Evolutionary conservation across 148 eudicot genomes (phyloP).

Genomic region (Spergularia marina): DNA sequence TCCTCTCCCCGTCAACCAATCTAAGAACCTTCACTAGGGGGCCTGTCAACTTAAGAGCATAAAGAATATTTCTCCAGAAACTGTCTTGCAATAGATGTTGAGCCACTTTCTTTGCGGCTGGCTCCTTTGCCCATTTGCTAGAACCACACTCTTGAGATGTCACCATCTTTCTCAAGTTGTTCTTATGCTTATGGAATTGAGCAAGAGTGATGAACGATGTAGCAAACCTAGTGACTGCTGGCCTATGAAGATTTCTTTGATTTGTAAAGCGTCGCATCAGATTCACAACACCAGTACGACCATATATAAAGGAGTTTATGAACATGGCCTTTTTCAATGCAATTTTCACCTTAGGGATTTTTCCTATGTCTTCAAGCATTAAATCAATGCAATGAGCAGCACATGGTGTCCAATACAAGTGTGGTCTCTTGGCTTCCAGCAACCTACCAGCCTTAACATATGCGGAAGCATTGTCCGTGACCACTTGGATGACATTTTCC

Average conservation of each 20-base stretch:
- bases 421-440: constrained; percentile 2
- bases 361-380: too few relatives aligned
- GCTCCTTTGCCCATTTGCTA: constrained; percentile 8
- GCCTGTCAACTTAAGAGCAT: constrained; percentile 15
- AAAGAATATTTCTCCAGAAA: constrained; percentile 13
- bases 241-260: constrained; percentile 15
- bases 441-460: not conserved
- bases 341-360: too few relatives aligned
- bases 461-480: too few relatives aligned
- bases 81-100: not conserved
- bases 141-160: constrained; percentile 16
- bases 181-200: constrained; percentile 7
- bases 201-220: constrained; percentile 18
- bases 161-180: constrained; percentile 22
- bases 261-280: constrained; percentile 13
- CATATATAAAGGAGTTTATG: not conserved
- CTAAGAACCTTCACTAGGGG: constrained; percentile 24
- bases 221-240: not conserved
- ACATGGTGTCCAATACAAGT: constrained; percentile 15
- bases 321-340: too few relatives aligned
- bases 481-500: too few relatives aligned
- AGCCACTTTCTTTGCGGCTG: not conserved
- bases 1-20: constrained; percentile 25
- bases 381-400: constrained; percentile 20
- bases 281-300: not conserved